phyloP scores from a whole-genome alignment of 2,329 filamentous ascomycete species.

The Colletotrichum falcatum region DNA sequence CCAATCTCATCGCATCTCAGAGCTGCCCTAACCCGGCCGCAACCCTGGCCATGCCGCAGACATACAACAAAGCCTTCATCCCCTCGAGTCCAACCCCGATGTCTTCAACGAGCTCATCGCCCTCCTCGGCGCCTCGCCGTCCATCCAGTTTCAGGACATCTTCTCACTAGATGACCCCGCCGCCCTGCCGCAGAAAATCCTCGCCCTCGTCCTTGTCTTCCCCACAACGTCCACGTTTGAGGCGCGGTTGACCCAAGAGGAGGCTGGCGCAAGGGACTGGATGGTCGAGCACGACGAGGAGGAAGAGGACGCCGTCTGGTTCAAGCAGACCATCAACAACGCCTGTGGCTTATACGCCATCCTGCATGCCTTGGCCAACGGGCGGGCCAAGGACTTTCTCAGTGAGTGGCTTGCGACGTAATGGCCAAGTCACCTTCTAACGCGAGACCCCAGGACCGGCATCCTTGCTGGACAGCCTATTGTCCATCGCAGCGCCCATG shows the following conservation, averaged over 20 bases:
- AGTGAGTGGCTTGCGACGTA: conserved; percentile 53
- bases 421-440: not conserved
- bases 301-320: conserved; percentile 76
- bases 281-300: conserved; percentile 52
- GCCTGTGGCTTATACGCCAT: conserved; percentile 78
- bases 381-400: conserved; percentile 48
- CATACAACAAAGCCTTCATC: conserved; percentile 46
- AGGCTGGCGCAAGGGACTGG: conserved; percentile 39
- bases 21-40: conserved; percentile 2
- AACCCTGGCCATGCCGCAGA: conserved; percentile 22
- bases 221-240: conserved; percentile 73
- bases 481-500: conserved; percentile 71
- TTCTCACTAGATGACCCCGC: conserved; percentile 77
- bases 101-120: conserved; percentile 75
- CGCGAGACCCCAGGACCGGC: conserved; percentile 27
- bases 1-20: not conserved
- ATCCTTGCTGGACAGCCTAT: conserved; percentile 60
- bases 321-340: conserved; percentile 78
- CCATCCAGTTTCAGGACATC: conserved; percentile 75
- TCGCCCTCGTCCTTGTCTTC: conserved; percentile 77
- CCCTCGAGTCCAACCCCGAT: conserved; percentile 66
- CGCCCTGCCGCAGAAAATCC: conserved; percentile 66
- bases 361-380: conserved; percentile 74
- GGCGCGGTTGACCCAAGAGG: conserved; percentile 56
- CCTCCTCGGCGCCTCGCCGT: conserved; percentile 69